These are phyloP conservation scores for Adansonia gregorii DNA, from an alignment of 441 rosid genomes.

Conservation along the genomic window DNA sequence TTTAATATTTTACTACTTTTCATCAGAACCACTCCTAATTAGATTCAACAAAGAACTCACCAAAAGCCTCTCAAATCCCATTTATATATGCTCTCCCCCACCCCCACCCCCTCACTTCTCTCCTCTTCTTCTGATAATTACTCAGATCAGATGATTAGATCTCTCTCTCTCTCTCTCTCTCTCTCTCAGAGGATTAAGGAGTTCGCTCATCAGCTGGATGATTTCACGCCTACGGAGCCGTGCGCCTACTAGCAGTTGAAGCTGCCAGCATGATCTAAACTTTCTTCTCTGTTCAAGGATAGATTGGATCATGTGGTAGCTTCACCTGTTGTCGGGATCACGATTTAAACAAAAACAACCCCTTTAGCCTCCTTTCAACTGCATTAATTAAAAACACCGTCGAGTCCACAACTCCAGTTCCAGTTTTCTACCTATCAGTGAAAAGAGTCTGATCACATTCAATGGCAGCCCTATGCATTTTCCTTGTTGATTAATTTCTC, in stretches of 20 bases:
- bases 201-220: background rate
- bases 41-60: background rate
- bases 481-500: background rate
- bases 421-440: background rate
- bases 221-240: background rate
- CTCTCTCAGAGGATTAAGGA: background rate
- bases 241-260: conserved; percentile 30
- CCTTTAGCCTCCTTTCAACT: background rate
- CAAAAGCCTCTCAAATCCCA: background rate
- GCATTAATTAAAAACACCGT: background rate
- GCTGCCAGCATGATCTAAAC: conserved; percentile 65
- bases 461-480: background rate
- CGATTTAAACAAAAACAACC: background rate
- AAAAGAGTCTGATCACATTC: background rate
- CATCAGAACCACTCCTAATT: background rate
- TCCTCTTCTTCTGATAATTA: background rate
- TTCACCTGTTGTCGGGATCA: conserved; percentile 33
- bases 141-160: background rate
- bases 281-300: conserved; percentile 32
- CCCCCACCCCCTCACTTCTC: background rate
- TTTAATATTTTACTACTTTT: background rate
- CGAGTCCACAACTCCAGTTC: background rate
- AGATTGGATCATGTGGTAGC: conserved; percentile 55
- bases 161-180: background rate
- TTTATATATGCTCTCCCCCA: background rate